Evolutionary conservation across 2,329 filamentous ascomycete species (phyloP).

Genomic region (Sporothrix protearum): DNA sequence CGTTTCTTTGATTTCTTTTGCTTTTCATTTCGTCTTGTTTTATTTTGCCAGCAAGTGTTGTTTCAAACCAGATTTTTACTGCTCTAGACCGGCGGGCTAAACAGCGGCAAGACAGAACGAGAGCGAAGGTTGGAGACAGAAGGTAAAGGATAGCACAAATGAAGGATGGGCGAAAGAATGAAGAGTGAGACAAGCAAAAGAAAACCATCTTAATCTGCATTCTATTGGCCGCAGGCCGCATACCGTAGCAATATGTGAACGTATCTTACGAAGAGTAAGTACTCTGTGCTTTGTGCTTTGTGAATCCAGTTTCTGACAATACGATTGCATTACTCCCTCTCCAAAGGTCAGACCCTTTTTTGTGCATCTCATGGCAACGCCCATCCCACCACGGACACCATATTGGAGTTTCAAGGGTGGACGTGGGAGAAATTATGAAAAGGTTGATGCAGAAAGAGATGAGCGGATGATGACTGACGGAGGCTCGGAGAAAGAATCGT

Average conservation of each 20-base stretch:
- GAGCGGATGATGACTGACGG: too few species aligned
- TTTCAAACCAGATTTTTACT: not conserved
- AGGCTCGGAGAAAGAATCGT: not conserved
- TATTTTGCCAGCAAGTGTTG: not conserved
- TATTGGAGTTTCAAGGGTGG: not conserved
- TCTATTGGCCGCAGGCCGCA: not conserved
- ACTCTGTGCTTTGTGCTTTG: not conserved
- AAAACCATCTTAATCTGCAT: not conserved
- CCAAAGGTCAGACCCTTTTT: not conserved
- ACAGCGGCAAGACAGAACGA: not conserved
- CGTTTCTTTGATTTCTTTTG: too few species aligned
- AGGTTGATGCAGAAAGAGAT: not conserved
- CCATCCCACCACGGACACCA: not conserved
- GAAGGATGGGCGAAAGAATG: not conserved
- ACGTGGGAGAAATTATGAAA: not conserved
- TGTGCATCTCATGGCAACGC: not conserved
- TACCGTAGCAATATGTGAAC: not conserved
- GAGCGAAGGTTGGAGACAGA: not conserved
- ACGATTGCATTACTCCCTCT: not conserved
- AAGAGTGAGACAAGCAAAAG: not conserved
- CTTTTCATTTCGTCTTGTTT: too few species aligned
- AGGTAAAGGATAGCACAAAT: not conserved
- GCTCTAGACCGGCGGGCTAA: not conserved
- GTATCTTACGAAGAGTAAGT: not conserved
- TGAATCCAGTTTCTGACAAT: not conserved